A percentile compares a stretch with the other conserved stretches of the same genome.
These are phyloP conservation scores for Sporothrix sp. DNA, from an alignment of 2,329 filamentous ascomycete species.

Conservation along the genomic window DNA sequence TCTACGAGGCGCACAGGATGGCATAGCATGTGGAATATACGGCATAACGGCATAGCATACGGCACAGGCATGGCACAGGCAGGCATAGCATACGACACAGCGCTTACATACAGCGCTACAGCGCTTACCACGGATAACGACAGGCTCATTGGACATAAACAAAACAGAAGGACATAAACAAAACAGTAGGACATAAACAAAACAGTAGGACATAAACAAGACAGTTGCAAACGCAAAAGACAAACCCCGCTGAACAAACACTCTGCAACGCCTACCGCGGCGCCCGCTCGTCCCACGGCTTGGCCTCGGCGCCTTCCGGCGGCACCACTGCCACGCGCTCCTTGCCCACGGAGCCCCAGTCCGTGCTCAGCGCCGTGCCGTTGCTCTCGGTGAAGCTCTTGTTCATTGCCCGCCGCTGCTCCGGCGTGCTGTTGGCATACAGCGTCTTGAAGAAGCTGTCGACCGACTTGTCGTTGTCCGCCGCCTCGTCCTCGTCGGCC, in stretches of 20 bases:
- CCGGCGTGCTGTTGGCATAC: conserved; percentile 64
- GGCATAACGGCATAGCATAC: too few species aligned
- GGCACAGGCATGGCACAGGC: too few species aligned
- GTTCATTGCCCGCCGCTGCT: conserved; percentile 89
- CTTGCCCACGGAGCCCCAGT: conserved; percentile 73
- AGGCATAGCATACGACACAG: too few species aligned
- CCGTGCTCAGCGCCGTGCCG: conserved; percentile 83
- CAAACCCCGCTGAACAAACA: too few species aligned
- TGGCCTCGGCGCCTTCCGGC: conserved; percentile 68
- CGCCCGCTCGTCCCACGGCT: conserved; percentile 46
- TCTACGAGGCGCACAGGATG: too few species aligned
- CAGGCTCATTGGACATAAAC: too few species aligned
- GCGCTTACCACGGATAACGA: too few species aligned
- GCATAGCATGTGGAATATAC: too few species aligned
- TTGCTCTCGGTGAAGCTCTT: conserved; percentile 95
- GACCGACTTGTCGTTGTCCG: conserved; percentile 48
- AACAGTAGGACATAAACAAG: not conserved
- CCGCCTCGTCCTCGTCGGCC: conserved; percentile 43
- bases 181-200: not conserved
- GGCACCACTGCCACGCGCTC: conserved; percentile 62
- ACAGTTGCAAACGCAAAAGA: too few species aligned
- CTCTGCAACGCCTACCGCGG: too few species aligned
- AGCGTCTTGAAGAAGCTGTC: conserved; percentile 85
- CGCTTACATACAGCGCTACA: too few species aligned
- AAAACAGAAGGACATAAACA: too few species aligned